A percentile compares a stretch with the other conserved stretches of the same genome.
phyloP scores from a whole-genome alignment of 1,284 basidiomycete genomes.

The Heterobasidion irregulare region DNA sequence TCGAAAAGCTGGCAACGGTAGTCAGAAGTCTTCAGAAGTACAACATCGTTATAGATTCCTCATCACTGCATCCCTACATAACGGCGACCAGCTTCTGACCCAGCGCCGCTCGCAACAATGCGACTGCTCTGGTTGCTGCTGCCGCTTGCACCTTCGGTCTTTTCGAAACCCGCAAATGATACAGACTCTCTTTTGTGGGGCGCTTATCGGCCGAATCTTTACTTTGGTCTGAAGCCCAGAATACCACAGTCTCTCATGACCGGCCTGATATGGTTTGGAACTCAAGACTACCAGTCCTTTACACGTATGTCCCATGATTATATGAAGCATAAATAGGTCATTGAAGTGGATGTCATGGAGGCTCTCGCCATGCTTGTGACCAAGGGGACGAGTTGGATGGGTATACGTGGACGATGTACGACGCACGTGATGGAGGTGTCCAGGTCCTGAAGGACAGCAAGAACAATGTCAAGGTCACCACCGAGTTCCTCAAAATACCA shows the following conservation, averaged over 20 bases:
- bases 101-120: constrained; percentile 14
- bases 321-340: constrained; percentile 5
- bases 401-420: constrained; percentile 87
- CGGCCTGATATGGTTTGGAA: constrained; percentile 89
- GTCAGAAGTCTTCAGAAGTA: not conserved
- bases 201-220: constrained; percentile 84
- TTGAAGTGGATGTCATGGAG: constrained; percentile 28
- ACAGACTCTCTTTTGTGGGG: constrained; percentile 83
- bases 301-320: constrained; percentile 35
- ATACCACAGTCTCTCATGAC: constrained; percentile 84
- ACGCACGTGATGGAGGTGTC: constrained; percentile 77
- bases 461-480: constrained; percentile 83
- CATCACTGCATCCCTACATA: no score
- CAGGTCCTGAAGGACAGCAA: constrained; percentile 75
- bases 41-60: no score
- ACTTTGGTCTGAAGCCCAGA: constrained; percentile 84
- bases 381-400: constrained; percentile 74
- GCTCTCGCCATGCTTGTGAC: constrained; percentile 83
- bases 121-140: constrained; percentile 22
- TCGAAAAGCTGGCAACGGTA: not conserved
- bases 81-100: not conserved
- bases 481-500: constrained; percentile 77
- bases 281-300: constrained; percentile 70
- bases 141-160: constrained; percentile 16
- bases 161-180: constrained; percentile 23